These are phyloP conservation scores for Aquilaria yunnanensis DNA, from an alignment of 345 rosid species.

Conservation along the genomic window DNA sequence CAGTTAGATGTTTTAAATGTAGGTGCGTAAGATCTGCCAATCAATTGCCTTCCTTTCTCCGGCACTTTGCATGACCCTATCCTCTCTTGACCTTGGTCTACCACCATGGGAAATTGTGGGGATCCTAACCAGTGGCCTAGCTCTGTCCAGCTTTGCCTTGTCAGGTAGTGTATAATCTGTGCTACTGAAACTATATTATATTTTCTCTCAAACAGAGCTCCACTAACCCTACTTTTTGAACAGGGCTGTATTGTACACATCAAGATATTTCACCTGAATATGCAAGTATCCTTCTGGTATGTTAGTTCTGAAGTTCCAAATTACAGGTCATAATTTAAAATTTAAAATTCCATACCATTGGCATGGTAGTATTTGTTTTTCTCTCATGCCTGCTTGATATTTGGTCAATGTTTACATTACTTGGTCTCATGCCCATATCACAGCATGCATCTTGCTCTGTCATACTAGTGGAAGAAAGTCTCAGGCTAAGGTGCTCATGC, in stretches of 20 bases:
- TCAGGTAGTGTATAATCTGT: conserved; percentile 46
- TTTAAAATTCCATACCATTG: not conserved
- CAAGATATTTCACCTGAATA: conserved; percentile 95
- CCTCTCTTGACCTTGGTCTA: conserved; percentile 85
- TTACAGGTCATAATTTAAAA: conserved; percentile 1
- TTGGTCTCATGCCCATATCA: no score
- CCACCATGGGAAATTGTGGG: conserved; percentile 94
- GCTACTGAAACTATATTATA: conserved; percentile 1
- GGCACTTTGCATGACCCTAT: conserved; percentile 77
- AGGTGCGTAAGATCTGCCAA: conserved; percentile 96
- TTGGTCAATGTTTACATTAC: no score
- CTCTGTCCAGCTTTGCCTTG: conserved; percentile 87
- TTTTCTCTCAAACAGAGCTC: not conserved
- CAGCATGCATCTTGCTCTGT: no score
- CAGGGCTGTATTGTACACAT: conserved; percentile 91
- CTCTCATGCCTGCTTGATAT: no score
- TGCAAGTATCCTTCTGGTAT: conserved; percentile 90
- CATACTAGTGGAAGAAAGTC: no score
- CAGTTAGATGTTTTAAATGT: conserved; percentile 1
- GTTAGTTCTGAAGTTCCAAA: conserved; percentile 12
- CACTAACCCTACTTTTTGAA: conserved; percentile 4
- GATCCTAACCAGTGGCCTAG: conserved; percentile 77
- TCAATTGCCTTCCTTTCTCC: conserved; percentile 85
- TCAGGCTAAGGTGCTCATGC: no score
- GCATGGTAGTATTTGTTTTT: no score